Conservation (phyloP, 2,329 filamentous ascomycete species). For the Sporothrix brunneoviolacea region DNA sequence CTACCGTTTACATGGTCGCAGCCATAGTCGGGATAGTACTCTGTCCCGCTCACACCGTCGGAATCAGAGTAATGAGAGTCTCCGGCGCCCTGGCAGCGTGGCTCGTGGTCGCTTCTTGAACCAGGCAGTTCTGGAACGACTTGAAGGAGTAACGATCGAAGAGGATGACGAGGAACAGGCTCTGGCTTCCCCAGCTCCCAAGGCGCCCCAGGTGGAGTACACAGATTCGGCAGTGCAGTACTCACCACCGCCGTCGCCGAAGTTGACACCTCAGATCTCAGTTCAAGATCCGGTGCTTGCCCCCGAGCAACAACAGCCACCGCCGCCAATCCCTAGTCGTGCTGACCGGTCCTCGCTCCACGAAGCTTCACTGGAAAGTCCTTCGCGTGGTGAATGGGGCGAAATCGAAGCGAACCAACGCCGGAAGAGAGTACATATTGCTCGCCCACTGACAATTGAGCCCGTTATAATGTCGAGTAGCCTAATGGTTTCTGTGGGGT, state of each 20-base stretch:
- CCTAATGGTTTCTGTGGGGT: slow-evolving; percentile 58
- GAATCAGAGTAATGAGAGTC: slow-evolving; percentile 53
- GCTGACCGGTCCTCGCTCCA: slow-evolving; percentile 23
- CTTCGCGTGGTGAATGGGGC: slow-evolving; percentile 37
- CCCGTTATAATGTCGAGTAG: slow-evolving; percentile 30
- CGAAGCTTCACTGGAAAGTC: slow-evolving; percentile 34
- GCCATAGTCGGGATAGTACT: slow-evolving; percentile 51
- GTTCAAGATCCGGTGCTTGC: neutral
- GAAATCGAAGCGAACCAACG: slow-evolving; percentile 70
- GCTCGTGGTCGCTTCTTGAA: slow-evolving; percentile 48
- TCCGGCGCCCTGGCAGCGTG: slow-evolving; percentile 49
- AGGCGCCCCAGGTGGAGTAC: slow-evolving; percentile 46
- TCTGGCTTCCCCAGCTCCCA: neutral
- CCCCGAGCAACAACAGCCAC: slow-evolving; percentile 23
- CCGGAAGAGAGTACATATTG: slow-evolving; percentile 58
- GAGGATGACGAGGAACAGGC: slow-evolving; percentile 38
- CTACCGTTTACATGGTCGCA: slow-evolving; percentile 42
- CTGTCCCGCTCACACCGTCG: slow-evolving; percentile 44
- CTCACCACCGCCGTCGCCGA: slow-evolving; percentile 73
- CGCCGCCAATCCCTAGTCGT: slow-evolving; percentile 27
- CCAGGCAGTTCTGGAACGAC: slow-evolving; percentile 46
- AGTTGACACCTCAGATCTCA: slow-evolving; percentile 29
- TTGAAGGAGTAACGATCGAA: slow-evolving; percentile 46
- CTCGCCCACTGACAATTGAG: slow-evolving; percentile 44
- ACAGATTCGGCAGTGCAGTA: slow-evolving; percentile 73